phyloP scores from a whole-genome alignment of 2,329 filamentous ascomycete genomes.

The Orbilia oligospora region DNA sequence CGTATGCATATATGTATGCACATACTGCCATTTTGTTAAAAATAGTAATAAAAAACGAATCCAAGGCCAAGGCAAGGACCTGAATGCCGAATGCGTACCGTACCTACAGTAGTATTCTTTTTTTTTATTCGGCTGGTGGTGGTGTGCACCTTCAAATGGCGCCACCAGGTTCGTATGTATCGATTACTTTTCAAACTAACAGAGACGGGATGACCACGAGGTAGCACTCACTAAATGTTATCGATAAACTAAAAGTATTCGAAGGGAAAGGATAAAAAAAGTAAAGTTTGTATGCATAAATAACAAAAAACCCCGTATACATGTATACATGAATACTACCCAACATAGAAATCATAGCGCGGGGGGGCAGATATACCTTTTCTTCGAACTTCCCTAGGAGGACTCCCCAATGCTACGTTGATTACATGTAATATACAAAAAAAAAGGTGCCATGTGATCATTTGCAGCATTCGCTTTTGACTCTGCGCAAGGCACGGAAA shows the following conservation, averaged over 20 bases:
- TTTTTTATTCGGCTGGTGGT: too few relatives aligned
- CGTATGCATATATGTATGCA: neutral
- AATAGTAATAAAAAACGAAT: slow-evolving; percentile 25
- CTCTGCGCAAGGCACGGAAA: too few relatives aligned
- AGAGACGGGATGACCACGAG: slow-evolving; percentile 18
- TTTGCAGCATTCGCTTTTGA: neutral
- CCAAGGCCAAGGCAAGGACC: slow-evolving; percentile 10
- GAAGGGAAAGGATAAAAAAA: neutral
- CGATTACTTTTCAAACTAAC: neutral
- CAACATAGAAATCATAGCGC: slow-evolving; percentile 16
- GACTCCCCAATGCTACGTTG: slow-evolving; percentile 12
- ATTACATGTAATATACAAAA: neutral
- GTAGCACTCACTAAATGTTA: slow-evolving; percentile 12
- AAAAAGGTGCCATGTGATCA: slow-evolving; percentile 10
- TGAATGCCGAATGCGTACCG: slow-evolving; percentile 4
- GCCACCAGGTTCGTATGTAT: slow-evolving; percentile 7
- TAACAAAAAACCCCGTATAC: neutral
- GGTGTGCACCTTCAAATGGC: slow-evolving; percentile 13
- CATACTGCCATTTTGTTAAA: slow-evolving; percentile 33
- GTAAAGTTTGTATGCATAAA: neutral
- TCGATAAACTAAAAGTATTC: neutral
- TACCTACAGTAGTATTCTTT: neutral
- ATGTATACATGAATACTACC: neutral
- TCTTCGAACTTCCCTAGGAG: neutral
- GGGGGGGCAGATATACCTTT: slow-evolving; percentile 6